Evolutionary conservation across 768 basidiomycete species (phyloP).

Genomic region (Tulasnella sp.): DNA sequence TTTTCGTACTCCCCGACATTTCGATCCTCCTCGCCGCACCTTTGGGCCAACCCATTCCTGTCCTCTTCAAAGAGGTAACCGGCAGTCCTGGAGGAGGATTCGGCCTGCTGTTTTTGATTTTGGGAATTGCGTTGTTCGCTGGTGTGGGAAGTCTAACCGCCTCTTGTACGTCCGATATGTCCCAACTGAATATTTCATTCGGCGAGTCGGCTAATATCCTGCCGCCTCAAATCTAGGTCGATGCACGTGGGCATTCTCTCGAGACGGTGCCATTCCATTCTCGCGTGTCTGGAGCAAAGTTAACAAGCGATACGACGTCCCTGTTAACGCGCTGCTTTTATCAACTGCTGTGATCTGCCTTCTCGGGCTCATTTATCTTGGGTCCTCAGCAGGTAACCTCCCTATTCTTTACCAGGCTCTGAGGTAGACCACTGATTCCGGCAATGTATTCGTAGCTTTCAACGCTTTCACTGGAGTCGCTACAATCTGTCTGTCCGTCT

Average conservation of each 20-base stretch:
- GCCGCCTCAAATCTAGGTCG: slow-evolving; percentile 33
- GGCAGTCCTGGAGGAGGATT: slow-evolving; percentile 60
- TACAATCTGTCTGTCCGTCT: slow-evolving; percentile 62
- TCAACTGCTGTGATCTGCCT: slow-evolving; percentile 56
- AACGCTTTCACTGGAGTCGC: slow-evolving; percentile 66
- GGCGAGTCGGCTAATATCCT: neutral
- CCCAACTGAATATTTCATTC: neutral
- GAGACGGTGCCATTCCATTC: slow-evolving; percentile 62
- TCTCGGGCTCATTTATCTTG: slow-evolving; percentile 61
- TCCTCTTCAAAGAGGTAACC: slow-evolving; percentile 61
- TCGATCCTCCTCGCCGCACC: slow-evolving; percentile 52
- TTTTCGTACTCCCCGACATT: slow-evolving; percentile 62
- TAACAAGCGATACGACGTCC: slow-evolving; percentile 44
- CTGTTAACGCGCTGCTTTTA: slow-evolving; percentile 57
- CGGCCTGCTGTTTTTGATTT: slow-evolving; percentile 51
- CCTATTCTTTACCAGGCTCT: neutral
- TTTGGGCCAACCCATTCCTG: slow-evolving; percentile 59
- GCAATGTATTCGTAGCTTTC: slow-evolving; percentile 53
- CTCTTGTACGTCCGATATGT: slow-evolving; percentile 41
- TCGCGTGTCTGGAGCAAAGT: slow-evolving; percentile 48
- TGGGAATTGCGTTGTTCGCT: slow-evolving; percentile 56
- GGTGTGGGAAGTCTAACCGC: slow-evolving; percentile 63
- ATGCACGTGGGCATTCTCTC: slow-evolving; percentile 66
- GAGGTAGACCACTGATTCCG: neutral
- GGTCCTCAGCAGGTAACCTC: slow-evolving; percentile 19